These are phyloP conservation scores for Mycena rosella DNA, from an alignment of 768 basidiomycete genomes.

Conservation along the genomic window DNA sequence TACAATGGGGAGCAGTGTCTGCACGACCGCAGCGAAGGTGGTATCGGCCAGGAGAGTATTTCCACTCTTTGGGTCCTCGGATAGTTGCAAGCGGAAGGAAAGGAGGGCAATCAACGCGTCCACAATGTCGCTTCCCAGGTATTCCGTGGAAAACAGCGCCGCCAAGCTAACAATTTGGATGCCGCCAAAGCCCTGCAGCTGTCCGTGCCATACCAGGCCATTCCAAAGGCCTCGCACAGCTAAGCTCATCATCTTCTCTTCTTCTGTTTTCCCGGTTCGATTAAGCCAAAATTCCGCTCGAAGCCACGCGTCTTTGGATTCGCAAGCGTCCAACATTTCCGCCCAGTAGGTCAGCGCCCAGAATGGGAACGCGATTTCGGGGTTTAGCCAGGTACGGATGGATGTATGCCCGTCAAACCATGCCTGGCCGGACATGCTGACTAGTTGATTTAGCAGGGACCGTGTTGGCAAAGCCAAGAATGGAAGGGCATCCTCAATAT, in stretches of 20 bases:
- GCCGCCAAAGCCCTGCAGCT: background rate
- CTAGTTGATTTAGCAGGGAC: too few species aligned
- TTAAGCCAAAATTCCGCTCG: too few species aligned
- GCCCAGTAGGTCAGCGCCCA: too few species aligned
- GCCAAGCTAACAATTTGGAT: background rate
- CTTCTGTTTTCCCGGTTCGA: too few species aligned
- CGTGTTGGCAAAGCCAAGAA: too few species aligned
- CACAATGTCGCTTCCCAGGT: background rate
- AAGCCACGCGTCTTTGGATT: too few species aligned
- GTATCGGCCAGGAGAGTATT: background rate
- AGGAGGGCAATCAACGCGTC: constrained; percentile 3
- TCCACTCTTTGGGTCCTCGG: background rate
- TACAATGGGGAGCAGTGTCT: constrained; percentile 7
- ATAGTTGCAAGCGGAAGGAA: background rate
- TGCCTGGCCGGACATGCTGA: too few species aligned
- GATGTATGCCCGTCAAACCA: too few species aligned
- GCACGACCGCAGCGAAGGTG: background rate
- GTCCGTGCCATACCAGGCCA: background rate
- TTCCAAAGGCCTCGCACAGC: background rate
- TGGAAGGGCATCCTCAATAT: too few species aligned
- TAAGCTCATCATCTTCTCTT: background rate
- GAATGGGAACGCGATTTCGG: too few species aligned
- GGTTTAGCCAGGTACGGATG: too few species aligned
- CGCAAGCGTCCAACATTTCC: too few species aligned
- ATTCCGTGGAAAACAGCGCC: background rate